phyloP scores from a whole-genome alignment of 352 stramenopile genomes.

The Globisporangium iwayamae region DNA sequence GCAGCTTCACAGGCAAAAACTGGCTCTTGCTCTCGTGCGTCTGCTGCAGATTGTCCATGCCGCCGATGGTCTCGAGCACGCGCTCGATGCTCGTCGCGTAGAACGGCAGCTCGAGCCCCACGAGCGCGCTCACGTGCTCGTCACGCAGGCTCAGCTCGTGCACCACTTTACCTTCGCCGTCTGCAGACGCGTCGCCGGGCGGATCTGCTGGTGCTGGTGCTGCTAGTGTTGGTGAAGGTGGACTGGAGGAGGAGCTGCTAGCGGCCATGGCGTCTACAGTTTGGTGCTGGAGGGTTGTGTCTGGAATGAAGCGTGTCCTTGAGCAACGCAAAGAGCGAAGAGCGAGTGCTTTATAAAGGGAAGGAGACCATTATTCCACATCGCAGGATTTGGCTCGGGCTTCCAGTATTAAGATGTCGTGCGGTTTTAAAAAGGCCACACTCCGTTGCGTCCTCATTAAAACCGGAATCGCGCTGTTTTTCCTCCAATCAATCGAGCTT shows the following conservation, averaged over 20 bases:
- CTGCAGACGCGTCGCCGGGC: not conserved
- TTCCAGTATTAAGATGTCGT: not conserved
- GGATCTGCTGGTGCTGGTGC: not conserved
- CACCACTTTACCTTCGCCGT: not conserved
- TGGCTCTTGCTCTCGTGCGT: slow-evolving; percentile 71
- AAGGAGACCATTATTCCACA: no score
- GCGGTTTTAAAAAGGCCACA: not conserved
- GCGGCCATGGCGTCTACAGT: not conserved
- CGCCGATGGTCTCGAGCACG: slow-evolving; percentile 61
- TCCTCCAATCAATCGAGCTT: no score
- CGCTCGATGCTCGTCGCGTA: slow-evolving; percentile 43
- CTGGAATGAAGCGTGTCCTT: no score
- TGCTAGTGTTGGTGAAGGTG: not conserved
- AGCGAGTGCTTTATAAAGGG: no score
- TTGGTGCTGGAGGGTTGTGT: no score
- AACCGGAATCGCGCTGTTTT: not conserved
- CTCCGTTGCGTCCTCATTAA: not conserved
- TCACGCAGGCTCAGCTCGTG: slow-evolving; percentile 29
- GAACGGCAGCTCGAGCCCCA: slow-evolving; percentile 63
- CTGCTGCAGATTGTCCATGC: slow-evolving; percentile 49
- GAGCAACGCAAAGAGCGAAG: no score
- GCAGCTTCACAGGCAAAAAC: slow-evolving; percentile 75
- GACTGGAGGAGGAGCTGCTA: not conserved
- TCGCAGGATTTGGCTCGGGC: not conserved
- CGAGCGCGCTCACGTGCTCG: slow-evolving; percentile 38